Conservation (phyloP, 805 yeast genomes). For the Yarrowia deformans region DNA sequence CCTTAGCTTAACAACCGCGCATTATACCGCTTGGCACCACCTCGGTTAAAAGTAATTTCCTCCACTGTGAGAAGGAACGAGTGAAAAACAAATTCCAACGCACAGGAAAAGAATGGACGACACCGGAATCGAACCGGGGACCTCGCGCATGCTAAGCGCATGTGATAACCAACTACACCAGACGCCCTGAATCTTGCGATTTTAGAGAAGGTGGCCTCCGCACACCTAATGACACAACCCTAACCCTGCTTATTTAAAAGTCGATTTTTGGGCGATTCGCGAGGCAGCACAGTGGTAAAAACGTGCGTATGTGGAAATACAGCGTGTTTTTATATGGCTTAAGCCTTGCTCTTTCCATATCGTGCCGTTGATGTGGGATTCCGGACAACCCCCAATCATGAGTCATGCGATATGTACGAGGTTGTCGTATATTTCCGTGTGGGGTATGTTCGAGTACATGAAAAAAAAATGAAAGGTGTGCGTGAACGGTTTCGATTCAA, state of each 20-base stretch:
- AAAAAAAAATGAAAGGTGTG: background rate
- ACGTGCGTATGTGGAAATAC: background rate
- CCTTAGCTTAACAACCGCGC: background rate
- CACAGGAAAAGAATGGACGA: conserved; percentile 18
- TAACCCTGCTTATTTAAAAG: background rate
- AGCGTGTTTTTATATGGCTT: background rate
- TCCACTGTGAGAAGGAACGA: background rate
- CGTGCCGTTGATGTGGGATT: background rate
- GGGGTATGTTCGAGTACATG: background rate
- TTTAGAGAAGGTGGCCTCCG: background rate
- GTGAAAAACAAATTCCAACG: background rate
- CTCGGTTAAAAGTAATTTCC: background rate
- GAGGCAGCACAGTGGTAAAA: background rate
- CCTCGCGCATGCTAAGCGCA: conserved; percentile 39
- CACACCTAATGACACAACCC: background rate
- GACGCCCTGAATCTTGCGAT: conserved; percentile 7
- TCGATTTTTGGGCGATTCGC: background rate
- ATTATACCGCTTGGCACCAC: background rate
- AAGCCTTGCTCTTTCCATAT: background rate
- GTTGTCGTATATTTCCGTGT: conserved; percentile 16
- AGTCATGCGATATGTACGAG: conserved; percentile 6
- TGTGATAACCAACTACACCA: conserved; percentile 39
- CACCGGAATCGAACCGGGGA: conserved; percentile 39
- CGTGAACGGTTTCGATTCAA: background rate
- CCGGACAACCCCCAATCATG: background rate